Percentiles rank a stretch among this genome's conserved stretches.
Evolutionary conservation across 1,284 basidiomycete species (phyloP).

Genomic region (Porodaedalea pini): DNA sequence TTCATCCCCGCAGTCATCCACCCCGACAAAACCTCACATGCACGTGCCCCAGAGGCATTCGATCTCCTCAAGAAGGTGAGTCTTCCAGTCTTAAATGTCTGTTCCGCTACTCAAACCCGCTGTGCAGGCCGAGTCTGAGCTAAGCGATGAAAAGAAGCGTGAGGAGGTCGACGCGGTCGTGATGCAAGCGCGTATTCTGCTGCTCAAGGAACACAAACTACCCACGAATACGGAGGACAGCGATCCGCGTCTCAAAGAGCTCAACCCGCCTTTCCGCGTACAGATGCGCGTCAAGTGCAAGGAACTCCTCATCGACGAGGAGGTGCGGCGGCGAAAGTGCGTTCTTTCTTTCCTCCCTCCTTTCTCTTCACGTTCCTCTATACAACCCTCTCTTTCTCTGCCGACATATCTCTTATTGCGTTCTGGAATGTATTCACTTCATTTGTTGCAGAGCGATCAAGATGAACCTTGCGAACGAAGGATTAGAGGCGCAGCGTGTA

Average conservation of each 20-base stretch:
- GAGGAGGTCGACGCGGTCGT: conserved; percentile 77
- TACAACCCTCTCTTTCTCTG: neutral
- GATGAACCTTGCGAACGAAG: conserved; percentile 84
- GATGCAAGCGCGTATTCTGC: conserved; percentile 57
- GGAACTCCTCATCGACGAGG: conserved; percentile 78
- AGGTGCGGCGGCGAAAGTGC: conserved; percentile 72
- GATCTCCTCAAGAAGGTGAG: conserved; percentile 78
- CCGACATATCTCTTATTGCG: neutral
- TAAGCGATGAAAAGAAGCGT: conserved; percentile 69
- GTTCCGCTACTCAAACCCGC: neutral
- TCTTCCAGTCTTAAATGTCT: conserved; percentile 2
- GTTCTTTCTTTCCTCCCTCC: conserved; percentile 27
- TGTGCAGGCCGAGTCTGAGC: conserved; percentile 70
- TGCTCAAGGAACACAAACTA: conserved; percentile 59
- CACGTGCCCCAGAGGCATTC: conserved; percentile 78
- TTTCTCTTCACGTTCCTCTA: neutral
- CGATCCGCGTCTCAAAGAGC: conserved; percentile 50
- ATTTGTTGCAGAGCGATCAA: conserved; percentile 62
- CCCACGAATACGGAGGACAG: conserved; percentile 53
- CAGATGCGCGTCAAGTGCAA: conserved; percentile 67
- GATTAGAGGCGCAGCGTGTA: conserved; percentile 77
- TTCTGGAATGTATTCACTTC: conserved; percentile 7
- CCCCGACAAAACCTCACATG: conserved; percentile 79
- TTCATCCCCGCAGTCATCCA: conserved; percentile 66
- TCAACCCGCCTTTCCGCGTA: conserved; percentile 60